Evolutionary conservation across 1,284 basidiomycete genomes (phyloP).

Genomic region (Fomitopsis schrenkii): DNA sequence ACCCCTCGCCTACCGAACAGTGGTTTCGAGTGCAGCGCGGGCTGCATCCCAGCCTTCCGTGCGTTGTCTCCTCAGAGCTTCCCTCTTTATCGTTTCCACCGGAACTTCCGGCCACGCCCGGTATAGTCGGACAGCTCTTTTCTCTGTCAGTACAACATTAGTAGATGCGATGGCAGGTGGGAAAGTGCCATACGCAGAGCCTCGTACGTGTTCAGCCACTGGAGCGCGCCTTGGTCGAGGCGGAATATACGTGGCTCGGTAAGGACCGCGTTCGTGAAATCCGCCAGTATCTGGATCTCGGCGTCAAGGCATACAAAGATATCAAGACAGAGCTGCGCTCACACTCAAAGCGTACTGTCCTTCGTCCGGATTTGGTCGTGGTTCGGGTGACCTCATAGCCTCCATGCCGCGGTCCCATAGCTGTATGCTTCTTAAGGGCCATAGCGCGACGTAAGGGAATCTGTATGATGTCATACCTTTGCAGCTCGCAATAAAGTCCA

Average conservation of each 20-base stretch:
- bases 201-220: conserved; percentile 29
- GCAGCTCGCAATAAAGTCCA: background rate
- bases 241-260: conserved; percentile 32
- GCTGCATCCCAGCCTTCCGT: conserved; percentile 34
- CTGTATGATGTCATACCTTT: background rate
- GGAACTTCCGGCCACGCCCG: conserved; percentile 28
- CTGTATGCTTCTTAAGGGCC: conserved; percentile 7
- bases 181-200: background rate
- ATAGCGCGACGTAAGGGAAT: background rate
- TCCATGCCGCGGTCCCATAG: conserved; percentile 16
- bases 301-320: background rate
- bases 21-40: conserved; percentile 33
- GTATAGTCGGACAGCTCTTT: conserved; percentile 22
- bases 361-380: background rate
- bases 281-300: conserved; percentile 19
- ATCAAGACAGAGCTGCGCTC: background rate
- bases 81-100: conserved; percentile 26
- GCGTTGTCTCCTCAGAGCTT: conserved; percentile 29
- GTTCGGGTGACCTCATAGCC: conserved; percentile 14
- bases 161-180: background rate
- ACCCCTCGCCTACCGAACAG: conserved; percentile 31
- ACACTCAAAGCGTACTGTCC: background rate
- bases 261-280: conserved; percentile 30
- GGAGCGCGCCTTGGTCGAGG: conserved; percentile 12
- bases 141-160: conserved; percentile 16